Conservation (phyloP, 129 eudicot species). For the Centrapalus pauciflorus region DNA sequence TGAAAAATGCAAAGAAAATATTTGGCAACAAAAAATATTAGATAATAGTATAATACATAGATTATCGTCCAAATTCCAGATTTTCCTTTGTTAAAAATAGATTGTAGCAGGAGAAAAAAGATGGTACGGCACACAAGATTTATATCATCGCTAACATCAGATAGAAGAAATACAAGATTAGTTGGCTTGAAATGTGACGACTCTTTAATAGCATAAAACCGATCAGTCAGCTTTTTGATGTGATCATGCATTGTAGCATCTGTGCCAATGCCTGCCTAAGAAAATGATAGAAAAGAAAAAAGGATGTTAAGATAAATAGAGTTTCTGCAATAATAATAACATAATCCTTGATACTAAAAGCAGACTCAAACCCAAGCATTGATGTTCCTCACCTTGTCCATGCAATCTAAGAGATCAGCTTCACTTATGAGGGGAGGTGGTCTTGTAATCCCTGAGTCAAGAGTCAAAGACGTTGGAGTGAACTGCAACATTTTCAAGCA, state of each 20-base stretch:
- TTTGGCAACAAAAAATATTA: too few relatives aligned
- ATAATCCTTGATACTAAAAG: not conserved
- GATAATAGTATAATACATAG: too few relatives aligned
- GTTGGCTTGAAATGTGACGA: slow-evolving; percentile 81
- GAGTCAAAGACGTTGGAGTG: slow-evolving; percentile 77
- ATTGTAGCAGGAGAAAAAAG: not conserved
- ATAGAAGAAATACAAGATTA: slow-evolving; percentile 54
- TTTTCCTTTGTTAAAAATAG: too few relatives aligned
- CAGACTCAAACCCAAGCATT: not conserved
- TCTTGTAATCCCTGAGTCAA: slow-evolving; percentile 85
- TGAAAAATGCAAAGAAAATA: too few relatives aligned
- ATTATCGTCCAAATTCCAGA: too few relatives aligned
- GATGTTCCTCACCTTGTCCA: slow-evolving; percentile 71
- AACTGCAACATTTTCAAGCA: slow-evolving; percentile 51
- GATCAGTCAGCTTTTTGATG: slow-evolving; percentile 90
- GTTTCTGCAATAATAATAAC: not conserved
- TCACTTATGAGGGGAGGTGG: slow-evolving; percentile 98
- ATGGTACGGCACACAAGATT: not conserved
- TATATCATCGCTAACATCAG: not conserved
- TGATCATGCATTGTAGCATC: slow-evolving; percentile 99
- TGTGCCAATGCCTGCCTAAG: slow-evolving; percentile 90
- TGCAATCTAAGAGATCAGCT: slow-evolving; percentile 84
- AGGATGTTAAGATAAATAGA: not conserved
- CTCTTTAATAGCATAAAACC: slow-evolving; percentile 94
- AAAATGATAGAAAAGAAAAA: slow-evolving; percentile 2